These are phyloP conservation scores for Aspergillus flavus DNA, from an alignment of 2,329 filamentous ascomycete species.

Conservation along the genomic window DNA sequence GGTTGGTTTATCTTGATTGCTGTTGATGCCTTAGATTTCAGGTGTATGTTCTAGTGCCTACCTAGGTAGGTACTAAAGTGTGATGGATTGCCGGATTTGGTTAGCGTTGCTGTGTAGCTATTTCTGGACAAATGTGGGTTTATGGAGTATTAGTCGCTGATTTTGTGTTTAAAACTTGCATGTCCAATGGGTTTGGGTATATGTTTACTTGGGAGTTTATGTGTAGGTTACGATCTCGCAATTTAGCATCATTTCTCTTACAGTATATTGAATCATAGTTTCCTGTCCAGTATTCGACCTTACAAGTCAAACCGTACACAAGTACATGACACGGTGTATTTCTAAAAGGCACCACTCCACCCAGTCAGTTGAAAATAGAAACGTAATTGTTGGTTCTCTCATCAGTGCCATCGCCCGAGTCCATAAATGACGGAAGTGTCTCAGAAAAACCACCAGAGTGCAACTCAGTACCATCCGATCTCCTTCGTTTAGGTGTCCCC, in stretches of 20 bases:
- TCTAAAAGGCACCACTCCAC: background rate
- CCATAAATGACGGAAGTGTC: conserved; percentile 10
- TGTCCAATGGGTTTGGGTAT: background rate
- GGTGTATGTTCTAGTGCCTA: background rate
- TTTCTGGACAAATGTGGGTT: background rate
- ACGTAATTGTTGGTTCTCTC: background rate
- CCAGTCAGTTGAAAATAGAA: background rate
- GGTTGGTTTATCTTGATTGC: background rate
- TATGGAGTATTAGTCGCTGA: too few relatives aligned
- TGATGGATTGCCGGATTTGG: background rate
- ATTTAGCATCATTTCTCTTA: background rate
- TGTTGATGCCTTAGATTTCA: background rate
- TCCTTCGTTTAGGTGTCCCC: conserved; percentile 20
- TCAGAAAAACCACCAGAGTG: conserved; percentile 24
- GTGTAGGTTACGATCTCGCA: background rate
- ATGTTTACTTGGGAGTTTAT: too few relatives aligned
- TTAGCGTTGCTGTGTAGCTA: background rate
- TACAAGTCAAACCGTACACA: background rate
- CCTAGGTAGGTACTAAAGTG: background rate
- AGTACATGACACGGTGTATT: background rate
- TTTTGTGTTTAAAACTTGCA: background rate
- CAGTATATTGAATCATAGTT: background rate
- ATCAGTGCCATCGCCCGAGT: background rate
- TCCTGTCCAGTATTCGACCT: background rate
- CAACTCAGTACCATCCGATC: conserved; percentile 13